Percentiles rank a stretch among this genome's conserved stretches.
Conservation (phyloP, 208 protist genomes). For the Trichomonas tenax region DNA sequence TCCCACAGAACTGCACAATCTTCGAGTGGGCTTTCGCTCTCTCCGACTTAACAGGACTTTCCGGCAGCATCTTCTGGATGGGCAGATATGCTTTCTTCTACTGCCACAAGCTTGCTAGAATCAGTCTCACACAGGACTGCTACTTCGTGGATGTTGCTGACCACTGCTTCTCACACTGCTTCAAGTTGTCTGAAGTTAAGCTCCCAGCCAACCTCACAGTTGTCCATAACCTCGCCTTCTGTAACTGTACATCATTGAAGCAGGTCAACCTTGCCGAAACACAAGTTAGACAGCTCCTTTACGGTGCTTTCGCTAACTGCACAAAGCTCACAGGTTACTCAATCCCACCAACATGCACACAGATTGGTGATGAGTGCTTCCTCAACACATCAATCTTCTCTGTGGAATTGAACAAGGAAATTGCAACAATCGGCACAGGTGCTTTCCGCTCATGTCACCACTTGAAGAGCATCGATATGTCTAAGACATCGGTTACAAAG, state of each 20-base stretch:
- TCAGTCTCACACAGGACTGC: background rate
- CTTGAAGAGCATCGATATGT: background rate
- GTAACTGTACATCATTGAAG: background rate
- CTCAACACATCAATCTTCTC: background rate
- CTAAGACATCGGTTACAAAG: background rate
- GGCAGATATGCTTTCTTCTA: background rate
- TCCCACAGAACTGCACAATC: background rate
- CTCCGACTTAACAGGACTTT: background rate
- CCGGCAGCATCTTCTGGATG: background rate
- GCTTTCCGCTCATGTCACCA: background rate
- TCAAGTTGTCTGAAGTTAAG: background rate
- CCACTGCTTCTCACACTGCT: background rate
- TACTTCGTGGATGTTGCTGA: background rate
- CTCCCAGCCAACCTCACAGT: background rate
- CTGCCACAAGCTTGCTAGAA: background rate
- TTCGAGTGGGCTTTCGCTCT: background rate
- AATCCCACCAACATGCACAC: background rate
- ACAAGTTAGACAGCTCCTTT: background rate
- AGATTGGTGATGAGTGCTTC: background rate
- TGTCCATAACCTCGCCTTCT: background rate
- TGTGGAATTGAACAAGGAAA: background rate
- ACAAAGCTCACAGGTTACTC: background rate
- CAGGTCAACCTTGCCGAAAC: background rate
- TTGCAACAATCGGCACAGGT: background rate
- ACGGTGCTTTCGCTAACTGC: background rate